Conservation (phyloP, 441 rosid species). For the Cnidoscolus chayamansa region DNA sequence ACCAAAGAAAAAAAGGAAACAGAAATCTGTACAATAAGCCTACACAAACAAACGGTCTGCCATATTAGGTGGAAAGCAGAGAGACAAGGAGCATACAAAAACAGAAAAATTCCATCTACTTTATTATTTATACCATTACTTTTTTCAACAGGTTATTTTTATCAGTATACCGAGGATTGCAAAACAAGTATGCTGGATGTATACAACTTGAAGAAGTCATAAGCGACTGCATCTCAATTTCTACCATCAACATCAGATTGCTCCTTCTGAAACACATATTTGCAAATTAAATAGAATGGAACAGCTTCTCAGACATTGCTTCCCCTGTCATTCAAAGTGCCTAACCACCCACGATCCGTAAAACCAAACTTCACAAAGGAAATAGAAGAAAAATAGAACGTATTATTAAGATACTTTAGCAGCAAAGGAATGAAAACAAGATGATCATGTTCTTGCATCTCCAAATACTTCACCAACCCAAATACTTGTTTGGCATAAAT, state of each 20-base stretch:
- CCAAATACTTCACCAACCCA: background rate
- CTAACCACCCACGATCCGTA: too few relatives aligned
- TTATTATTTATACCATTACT: background rate
- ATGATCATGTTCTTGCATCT: background rate
- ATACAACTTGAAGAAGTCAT: background rate
- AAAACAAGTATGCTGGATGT: background rate
- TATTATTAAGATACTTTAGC: background rate
- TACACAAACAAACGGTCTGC: background rate
- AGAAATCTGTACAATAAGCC: background rate
- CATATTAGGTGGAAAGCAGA: background rate
- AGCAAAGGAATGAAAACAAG: background rate
- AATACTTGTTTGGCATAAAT: background rate
- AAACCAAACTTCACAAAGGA: background rate
- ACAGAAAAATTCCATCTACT: too few relatives aligned
- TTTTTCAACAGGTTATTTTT: background rate
- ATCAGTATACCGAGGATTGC: background rate
- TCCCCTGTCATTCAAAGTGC: background rate
- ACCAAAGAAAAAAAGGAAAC: background rate
- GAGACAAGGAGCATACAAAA: background rate
- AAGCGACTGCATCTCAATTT: background rate
- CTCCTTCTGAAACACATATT: background rate
- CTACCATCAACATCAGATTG: conserved; percentile 4
- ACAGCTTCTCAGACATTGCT: background rate
- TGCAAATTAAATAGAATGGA: background rate
- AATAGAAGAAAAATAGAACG: background rate